Evolutionary conservation across 257 asterid species (phyloP).

Genomic region (Plantago elongata): DNA sequence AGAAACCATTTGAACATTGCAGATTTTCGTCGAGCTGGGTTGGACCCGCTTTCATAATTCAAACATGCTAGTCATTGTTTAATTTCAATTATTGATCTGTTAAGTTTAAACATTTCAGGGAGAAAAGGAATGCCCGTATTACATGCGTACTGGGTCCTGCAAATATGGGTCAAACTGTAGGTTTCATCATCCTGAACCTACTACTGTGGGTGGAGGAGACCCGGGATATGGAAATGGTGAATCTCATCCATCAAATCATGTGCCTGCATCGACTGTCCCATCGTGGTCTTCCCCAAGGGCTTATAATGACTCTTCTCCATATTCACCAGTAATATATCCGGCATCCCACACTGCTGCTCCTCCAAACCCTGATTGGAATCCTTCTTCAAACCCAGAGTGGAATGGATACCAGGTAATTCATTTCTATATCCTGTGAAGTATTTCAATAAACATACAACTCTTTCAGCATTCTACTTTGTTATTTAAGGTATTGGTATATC

Average conservation of each 20-base stretch:
- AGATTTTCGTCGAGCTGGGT: background rate
- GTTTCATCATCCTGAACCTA: conserved; percentile 89
- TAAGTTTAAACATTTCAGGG: conserved; percentile 38
- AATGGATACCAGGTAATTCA: conserved; percentile 63
- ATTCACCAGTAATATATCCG: conserved; percentile 45
- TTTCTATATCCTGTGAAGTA: background rate
- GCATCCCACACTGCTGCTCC: conserved; percentile 40
- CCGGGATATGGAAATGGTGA: conserved; percentile 54
- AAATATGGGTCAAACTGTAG: conserved; percentile 73
- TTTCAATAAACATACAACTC: background rate
- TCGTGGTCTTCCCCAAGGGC: conserved; percentile 70
- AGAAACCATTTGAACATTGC: conserved; percentile 7
- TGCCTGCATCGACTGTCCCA: conserved; percentile 42
- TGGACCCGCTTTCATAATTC: conserved; percentile 3
- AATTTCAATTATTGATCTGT: background rate
- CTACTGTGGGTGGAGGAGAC: conserved; percentile 52
- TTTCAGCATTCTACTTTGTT: background rate
- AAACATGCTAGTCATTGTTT: background rate
- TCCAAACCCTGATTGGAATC: conserved; percentile 62
- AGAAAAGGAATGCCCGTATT: conserved; percentile 78
- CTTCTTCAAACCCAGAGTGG: conserved; percentile 60
- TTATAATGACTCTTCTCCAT: conserved; percentile 42
- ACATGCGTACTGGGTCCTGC: conserved; percentile 92
- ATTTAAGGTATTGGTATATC: background rate
- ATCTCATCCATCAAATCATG: conserved; percentile 50